Evolutionary conservation across 2,329 filamentous ascomycete genomes (phyloP).

Genomic region (Diaporthe sp.): DNA sequence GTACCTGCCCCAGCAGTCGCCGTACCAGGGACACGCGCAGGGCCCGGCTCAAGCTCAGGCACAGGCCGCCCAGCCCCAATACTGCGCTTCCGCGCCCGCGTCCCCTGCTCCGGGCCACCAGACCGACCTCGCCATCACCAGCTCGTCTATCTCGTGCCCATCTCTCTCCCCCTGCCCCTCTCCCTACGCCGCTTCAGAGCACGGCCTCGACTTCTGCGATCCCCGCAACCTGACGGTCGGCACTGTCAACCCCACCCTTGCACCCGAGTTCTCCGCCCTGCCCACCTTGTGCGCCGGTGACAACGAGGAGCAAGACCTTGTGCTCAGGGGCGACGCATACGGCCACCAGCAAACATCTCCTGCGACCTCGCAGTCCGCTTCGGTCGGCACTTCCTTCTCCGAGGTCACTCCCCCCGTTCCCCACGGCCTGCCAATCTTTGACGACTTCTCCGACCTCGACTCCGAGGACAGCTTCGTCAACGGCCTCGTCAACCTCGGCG

Average conservation of each 20-base stretch:
- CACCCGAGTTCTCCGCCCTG: conserved; percentile 75
- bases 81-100: conserved; percentile 36
- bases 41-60: conserved; percentile 50
- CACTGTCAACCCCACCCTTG: conserved; percentile 62
- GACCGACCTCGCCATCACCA: conserved; percentile 26
- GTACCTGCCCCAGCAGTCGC: conserved; percentile 52
- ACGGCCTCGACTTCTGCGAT: conserved; percentile 89
- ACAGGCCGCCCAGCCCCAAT: conserved; percentile 48
- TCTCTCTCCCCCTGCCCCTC: conserved; percentile 90
- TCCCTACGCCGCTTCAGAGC: conserved; percentile 78
- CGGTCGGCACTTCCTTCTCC: conserved; percentile 51
- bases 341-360: conserved; percentile 58
- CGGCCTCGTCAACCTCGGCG: conserved; percentile 76
- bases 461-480: conserved; percentile 89
- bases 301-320: conserved; percentile 67
- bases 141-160: conserved; percentile 80
- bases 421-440: conserved; percentile 78
- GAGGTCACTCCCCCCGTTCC: conserved; percentile 64
- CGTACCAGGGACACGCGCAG: conserved; percentile 16
- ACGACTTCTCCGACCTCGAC: conserved; percentile 90
- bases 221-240: conserved; percentile 88
- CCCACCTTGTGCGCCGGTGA: conserved; percentile 72
- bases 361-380: conserved; percentile 50
- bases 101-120: conserved; percentile 34
- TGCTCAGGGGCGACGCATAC: conserved; percentile 62